These are phyloP conservation scores for Oligophagozyma castellii DNA, from an alignment of 1,139 yeast genomes.

Conservation along the genomic window DNA sequence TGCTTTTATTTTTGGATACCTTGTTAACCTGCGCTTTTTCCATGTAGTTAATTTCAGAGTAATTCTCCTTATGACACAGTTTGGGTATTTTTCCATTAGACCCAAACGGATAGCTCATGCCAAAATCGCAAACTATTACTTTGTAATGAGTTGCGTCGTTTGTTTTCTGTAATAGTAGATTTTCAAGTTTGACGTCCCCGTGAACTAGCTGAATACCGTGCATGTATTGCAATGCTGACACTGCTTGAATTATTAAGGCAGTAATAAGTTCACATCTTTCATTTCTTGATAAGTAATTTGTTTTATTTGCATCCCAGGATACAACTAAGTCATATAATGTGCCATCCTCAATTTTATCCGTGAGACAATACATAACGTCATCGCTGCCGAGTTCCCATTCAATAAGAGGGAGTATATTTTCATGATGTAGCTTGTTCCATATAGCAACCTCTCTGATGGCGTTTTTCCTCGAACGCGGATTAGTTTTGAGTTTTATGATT, in stretches of 20 bases:
- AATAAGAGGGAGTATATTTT: constrained; percentile 48
- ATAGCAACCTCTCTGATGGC: constrained; percentile 60
- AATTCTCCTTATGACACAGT: constrained; percentile 8
- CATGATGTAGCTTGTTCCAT: constrained; percentile 60
- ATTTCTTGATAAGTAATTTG: constrained; percentile 13
- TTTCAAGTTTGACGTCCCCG: constrained; percentile 82
- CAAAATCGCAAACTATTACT: constrained; percentile 70
- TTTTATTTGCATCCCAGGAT: constrained; percentile 43
- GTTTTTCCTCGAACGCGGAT: constrained; percentile 31
- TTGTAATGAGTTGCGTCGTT: constrained; percentile 27
- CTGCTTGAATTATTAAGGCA: constrained; percentile 32
- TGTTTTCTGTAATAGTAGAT: constrained; percentile 41
- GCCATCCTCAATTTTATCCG: constrained; percentile 63
- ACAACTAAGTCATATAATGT: constrained; percentile 68
- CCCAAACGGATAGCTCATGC: constrained; percentile 40
- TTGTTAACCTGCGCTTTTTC: not conserved
- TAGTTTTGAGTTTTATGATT: constrained; percentile 45
- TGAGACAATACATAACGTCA: constrained; percentile 56
- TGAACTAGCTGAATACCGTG: constrained; percentile 67
- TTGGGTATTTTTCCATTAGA: constrained; percentile 23
- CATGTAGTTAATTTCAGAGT: constrained; percentile 1
- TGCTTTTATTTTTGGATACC: not conserved
- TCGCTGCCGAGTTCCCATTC: constrained; percentile 45
- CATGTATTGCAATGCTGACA: constrained; percentile 52
- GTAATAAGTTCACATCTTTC: constrained; percentile 29